Base-by-base conservation (phyloP, 371 early-diverging fungal species). In the Mucor ambiguus region DNA sequence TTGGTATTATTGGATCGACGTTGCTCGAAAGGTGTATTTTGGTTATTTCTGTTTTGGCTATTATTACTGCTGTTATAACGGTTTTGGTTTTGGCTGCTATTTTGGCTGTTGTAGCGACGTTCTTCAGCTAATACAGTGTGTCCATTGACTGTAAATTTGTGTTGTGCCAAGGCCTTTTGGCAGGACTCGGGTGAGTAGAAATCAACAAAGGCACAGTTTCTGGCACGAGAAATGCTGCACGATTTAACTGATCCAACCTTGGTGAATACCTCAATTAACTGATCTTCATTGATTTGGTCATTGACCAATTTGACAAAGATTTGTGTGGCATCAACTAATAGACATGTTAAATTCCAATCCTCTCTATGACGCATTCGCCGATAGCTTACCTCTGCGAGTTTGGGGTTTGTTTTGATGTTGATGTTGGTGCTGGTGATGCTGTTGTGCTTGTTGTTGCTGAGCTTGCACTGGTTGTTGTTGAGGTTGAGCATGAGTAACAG, bases 81-180 rank as follows among this genome's bases (percentile, higher is more conserved):
- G 9, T 57, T 37, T 29, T 46, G 46, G n/a, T 59, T 52, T 33
- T 57, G 38, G 37, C 41, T 37, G 26, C 56, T 67, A 28, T 58
- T 64, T 20, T 64, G 28, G 29, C 37, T 59, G 28, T 66, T 62
- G 18, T 52, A 67, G 52, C 80, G 78, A 52, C 83, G 80, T 60
- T 82, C 83, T 65, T 82, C 83, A 12, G 78, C 80, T 24, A 74
- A 43, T 1, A 79, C 80, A 18, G 58, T 48, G 2, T 60, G 48
- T 8, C 61, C 60, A n/a, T 67, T 69, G 6, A 76, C 56, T 1
- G 35, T 38, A 0, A 82, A 75, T 56, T 67, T 73, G 37, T 74
- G 76, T 63, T 78, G 80, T 22, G 66, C 60, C 26, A 82, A 67
- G 11, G 83, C 83, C 35, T 82, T 82, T 60, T 74, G 78, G 38